These are phyloP conservation scores for Xerocomus potaroensis DNA, from an alignment of 768 basidiomycete genomes.

Conservation along the genomic window DNA sequence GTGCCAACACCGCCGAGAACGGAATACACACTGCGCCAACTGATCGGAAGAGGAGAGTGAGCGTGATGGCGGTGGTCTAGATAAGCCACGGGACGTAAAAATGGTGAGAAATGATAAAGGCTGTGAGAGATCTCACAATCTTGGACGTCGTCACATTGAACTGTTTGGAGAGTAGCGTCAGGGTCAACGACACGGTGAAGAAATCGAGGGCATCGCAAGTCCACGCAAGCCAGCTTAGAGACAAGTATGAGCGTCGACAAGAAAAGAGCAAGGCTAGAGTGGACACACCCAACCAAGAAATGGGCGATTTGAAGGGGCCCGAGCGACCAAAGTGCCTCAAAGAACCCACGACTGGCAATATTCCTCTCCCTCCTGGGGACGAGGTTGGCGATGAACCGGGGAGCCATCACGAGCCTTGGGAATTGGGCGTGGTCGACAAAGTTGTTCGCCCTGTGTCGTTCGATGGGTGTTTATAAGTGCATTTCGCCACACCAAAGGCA, in stretches of 20 bases:
- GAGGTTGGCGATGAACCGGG: constrained; percentile 43
- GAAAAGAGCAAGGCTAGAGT: not conserved
- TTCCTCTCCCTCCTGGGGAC: constrained; percentile 45
- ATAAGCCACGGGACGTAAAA: not conserved
- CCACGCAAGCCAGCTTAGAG: constrained; percentile 77
- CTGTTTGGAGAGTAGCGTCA: constrained; percentile 42
- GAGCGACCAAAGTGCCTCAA: constrained; percentile 40
- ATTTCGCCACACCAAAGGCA: constrained; percentile 2
- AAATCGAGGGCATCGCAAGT: constrained; percentile 85
- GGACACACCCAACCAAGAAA: constrained; percentile 53
- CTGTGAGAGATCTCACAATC: constrained; percentile 41
- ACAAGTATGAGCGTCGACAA: not conserved
- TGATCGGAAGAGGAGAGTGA: constrained; percentile 90
- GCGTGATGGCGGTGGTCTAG: constrained; percentile 78
- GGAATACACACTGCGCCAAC: constrained; percentile 54
- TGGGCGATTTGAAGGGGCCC: constrained; percentile 54
- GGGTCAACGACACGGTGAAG: constrained; percentile 68
- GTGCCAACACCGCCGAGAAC: not conserved
- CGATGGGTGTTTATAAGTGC: no score
- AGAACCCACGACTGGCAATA: constrained; percentile 30
- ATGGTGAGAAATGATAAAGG: not conserved
- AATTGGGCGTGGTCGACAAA: not conserved
- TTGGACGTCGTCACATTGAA: constrained; percentile 40
- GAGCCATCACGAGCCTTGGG: constrained; percentile 11
- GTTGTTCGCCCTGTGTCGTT: no score